Conservation (phyloP, 1,139 yeast genomes). For the Hansenula sp. region DNA sequence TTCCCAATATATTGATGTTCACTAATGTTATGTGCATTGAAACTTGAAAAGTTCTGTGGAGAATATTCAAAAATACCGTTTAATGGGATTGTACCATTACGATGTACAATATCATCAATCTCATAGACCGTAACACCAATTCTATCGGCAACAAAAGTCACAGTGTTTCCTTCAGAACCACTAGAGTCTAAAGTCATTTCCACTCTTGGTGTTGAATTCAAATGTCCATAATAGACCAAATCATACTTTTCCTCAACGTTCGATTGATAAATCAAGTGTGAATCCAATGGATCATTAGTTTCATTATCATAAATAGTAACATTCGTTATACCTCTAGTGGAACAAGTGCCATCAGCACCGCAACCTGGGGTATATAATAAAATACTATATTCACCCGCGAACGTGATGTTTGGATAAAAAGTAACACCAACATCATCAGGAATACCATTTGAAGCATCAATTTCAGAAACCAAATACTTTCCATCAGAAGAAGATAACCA, state of each 20-base stretch:
- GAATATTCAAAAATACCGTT: constrained; percentile 86
- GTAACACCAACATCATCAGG: constrained; percentile 43
- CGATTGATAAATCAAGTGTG: constrained; percentile 63
- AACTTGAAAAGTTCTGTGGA: constrained; percentile 56
- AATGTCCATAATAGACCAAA: constrained; percentile 64
- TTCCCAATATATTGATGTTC: constrained; percentile 53
- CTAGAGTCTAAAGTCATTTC: constrained; percentile 38
- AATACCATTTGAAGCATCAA: constrained; percentile 26
- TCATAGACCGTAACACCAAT: constrained; percentile 52
- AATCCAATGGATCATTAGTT: constrained; percentile 37
- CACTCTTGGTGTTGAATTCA: constrained; percentile 56
- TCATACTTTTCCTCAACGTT: constrained; percentile 82
- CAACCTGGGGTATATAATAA: constrained; percentile 88
- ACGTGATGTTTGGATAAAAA: constrained; percentile 67
- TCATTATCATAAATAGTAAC: constrained; percentile 54
- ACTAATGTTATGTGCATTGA: constrained; percentile 28
- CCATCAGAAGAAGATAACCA: constrained; percentile 27
- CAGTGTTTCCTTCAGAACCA: constrained; percentile 26
- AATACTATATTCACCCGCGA: constrained; percentile 73
- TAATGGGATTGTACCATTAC: constrained; percentile 35
- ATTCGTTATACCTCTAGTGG: constrained; percentile 68
- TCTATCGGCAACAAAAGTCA: constrained; percentile 69
- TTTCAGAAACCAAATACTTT: constrained; percentile 33
- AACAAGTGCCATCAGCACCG: constrained; percentile 61
- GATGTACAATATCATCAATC: constrained; percentile 41